Conservation (phyloP, 805 yeast genomes). For the Wickerhamomyces silvicola region DNA sequence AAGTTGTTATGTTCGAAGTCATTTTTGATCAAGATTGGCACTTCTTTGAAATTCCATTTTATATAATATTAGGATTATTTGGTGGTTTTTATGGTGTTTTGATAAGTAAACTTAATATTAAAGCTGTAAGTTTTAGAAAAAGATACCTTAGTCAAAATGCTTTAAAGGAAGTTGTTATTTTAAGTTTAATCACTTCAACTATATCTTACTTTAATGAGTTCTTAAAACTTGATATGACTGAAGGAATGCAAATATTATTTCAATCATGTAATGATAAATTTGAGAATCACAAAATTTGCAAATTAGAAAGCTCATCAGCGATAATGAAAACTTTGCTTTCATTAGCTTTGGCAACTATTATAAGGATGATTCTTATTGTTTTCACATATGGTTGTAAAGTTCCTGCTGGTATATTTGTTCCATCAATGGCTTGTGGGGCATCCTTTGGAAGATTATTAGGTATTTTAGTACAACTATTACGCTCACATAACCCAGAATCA, state of each 20-base stretch:
- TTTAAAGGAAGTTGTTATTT: slow-evolving; percentile 60
- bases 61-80: slow-evolving; percentile 72
- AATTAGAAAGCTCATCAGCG: slow-evolving; percentile 26
- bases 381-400: slow-evolving; percentile 89
- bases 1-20: slow-evolving; percentile 89
- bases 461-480: slow-evolving; percentile 50
- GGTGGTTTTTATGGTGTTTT: slow-evolving; percentile 89
- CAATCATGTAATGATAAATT: slow-evolving; percentile 59
- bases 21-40: slow-evolving; percentile 83
- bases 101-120: slow-evolving; percentile 67
- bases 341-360: slow-evolving; percentile 60
- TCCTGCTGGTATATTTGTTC: slow-evolving; percentile 97
- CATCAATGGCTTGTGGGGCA: slow-evolving; percentile 96
- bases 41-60: slow-evolving; percentile 75
- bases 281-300: slow-evolving; percentile 36
- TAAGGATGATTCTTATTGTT: slow-evolving; percentile 67
- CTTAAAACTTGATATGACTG: slow-evolving; percentile 87
- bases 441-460: slow-evolving; percentile 89
- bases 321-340: slow-evolving; percentile 38
- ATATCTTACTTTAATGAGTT: slow-evolving; percentile 82
- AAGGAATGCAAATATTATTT: slow-evolving; percentile 84
- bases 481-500: slow-evolving; percentile 32
- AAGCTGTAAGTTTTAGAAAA: slow-evolving; percentile 73
- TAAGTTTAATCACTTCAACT: slow-evolving; percentile 65
- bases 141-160: slow-evolving; percentile 50